Evolutionary conservation across 805 yeast genomes (phyloP), one percentile per base, ranked within the genome.

Genomic region (Naumovozyma baii): DNA sequence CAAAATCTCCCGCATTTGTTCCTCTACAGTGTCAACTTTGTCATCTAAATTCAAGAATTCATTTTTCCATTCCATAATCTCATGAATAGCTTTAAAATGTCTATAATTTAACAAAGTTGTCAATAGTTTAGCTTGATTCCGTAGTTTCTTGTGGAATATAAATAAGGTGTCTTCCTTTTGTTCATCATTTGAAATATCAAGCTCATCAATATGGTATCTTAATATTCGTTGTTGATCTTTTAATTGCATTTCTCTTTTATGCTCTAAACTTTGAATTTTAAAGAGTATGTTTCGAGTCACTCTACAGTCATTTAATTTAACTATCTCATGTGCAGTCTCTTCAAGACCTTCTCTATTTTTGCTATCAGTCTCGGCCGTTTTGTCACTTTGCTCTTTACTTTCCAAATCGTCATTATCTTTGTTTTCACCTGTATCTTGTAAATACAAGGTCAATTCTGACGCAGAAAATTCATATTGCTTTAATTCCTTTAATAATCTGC

Each of bases 401-500:
- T 25, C 39, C 2, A 31, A 31, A 2, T 31, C n/a, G 2, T 25
- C 18, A 3, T 28, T 30, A 17, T 3, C 25, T 12, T 26, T 18
- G 32, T 31, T 40, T 31, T 7, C 47, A n/a, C n/a, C 44, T 18
- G 26, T 19, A 32, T 42, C 28, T n/a, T 22, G 19, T 33, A 42
- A 33, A 9, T 41, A 41, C 16, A 35, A 34, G 9, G 41, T 42
- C 17, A 41, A 39, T 20, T 65, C 72, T 3, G 57, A 41, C 4
- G 58, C 64, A 3, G 62, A 51, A 1, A 62, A 39, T 13, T 55
- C 61, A 17, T 64, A 63, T 38, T 64, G 63, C 1, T 59, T 52
- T 10, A 76, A 52, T 19, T 67, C 62, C 16, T 63, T 55, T 19
- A 66, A 54, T 9, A 78, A 44, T 37, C 62, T 64, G 2, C 54